Base-by-base conservation (phyloP, 2,329 filamentous ascomycete species). In the Hymenoscyphus fraxineus region DNA sequence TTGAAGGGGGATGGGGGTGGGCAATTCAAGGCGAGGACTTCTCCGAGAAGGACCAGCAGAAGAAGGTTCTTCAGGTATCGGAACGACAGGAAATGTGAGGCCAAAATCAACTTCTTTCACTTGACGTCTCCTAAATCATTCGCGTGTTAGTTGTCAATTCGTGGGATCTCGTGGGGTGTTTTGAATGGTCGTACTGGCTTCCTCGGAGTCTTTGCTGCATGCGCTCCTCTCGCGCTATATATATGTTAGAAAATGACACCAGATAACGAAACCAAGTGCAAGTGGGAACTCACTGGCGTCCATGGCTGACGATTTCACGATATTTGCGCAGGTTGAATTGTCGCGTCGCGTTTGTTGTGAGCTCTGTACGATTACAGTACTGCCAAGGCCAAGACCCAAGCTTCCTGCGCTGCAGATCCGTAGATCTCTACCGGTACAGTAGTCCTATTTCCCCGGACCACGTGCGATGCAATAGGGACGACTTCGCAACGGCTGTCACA, bases 191-290 rank as follows among this genome's bases (percentile, higher is more conserved):
- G 69, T 80, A 87, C 85, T 85, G 84, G 54, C 86, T 85, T 66
- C 86, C 86, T 67, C 86, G 85, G 73, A 89, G 83, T 73, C 86
- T 85, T 77, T 87, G 82, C 67, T 85, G 84, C 78, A 88, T 81
- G 72, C 85, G 84, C 73, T 87, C 85, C 70, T 85, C 83, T 69
- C 86, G 84, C 72, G 80, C 82, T 84, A 41, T 27, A 55, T 44
- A 16, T 22, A 16, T 44, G 59, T 70, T 66, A 70, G 68, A 58
- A 66, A 22, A 39, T 61, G 16, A 54, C 31, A 12, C 15, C 32
- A 58, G 32, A 38, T 2, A 27, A n/a, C 13, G 6, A 12, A 6
- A 2, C 19, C 6, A 55, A 47, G 5, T 13, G 12, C 15, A 35
- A 12, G 7, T 27, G 39, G 41, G 6, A 22, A 63, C 68, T 62